A percentile compares a stretch with the other conserved stretches of the same genome.
Evolutionary conservation across 1,284 basidiomycete genomes (phyloP).

Genomic region (Pterulicium gracile): DNA sequence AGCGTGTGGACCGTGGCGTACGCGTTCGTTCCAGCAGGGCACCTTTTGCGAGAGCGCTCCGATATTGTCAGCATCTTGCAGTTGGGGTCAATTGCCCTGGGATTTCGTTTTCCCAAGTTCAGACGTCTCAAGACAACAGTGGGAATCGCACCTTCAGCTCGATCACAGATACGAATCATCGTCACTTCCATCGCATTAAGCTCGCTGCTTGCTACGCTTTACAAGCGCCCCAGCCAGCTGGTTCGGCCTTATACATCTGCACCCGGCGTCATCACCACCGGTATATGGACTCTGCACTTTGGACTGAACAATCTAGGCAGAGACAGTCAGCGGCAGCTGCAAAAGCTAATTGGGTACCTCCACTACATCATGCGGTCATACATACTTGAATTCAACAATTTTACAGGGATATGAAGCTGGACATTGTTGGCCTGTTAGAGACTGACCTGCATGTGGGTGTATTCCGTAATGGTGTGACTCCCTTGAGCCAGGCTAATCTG

Average conservation of each 20-base stretch:
- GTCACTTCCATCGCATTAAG: slow-evolving; percentile 35
- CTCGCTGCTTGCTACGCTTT: slow-evolving; percentile 43
- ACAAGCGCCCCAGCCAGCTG: slow-evolving; percentile 35
- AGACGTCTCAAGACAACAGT: slow-evolving; percentile 3
- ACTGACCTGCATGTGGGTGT: slow-evolving; percentile 73
- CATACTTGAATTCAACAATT: too few species aligned
- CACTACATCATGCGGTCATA: slow-evolving; percentile 10
- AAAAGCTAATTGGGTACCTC: slow-evolving; percentile 53
- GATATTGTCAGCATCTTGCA: slow-evolving; percentile 48
- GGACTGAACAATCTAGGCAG: slow-evolving; percentile 76
- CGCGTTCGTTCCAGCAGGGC: slow-evolving; percentile 85
- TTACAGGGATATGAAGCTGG: slow-evolving; percentile 67
- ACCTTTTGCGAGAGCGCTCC: slow-evolving; percentile 72
- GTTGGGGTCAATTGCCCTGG: slow-evolving; percentile 34
- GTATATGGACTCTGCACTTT: slow-evolving; percentile 93
- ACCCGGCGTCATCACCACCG: slow-evolving; percentile 70
- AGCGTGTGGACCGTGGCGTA: slow-evolving; percentile 86
- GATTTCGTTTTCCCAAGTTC: slow-evolving; percentile 29
- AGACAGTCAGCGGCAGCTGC: slow-evolving; percentile 75
- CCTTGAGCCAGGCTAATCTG: too few species aligned
- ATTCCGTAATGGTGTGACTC: too few species aligned
- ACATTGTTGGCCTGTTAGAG: slow-evolving; percentile 77
- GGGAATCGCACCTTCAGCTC: slow-evolving; percentile 6
- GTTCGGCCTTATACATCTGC: slow-evolving; percentile 55
- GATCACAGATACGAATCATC: slow-evolving; percentile 17